Conservation (phyloP, 73 alveolate genomes). For the Tetrahymena thermophila region DNA sequence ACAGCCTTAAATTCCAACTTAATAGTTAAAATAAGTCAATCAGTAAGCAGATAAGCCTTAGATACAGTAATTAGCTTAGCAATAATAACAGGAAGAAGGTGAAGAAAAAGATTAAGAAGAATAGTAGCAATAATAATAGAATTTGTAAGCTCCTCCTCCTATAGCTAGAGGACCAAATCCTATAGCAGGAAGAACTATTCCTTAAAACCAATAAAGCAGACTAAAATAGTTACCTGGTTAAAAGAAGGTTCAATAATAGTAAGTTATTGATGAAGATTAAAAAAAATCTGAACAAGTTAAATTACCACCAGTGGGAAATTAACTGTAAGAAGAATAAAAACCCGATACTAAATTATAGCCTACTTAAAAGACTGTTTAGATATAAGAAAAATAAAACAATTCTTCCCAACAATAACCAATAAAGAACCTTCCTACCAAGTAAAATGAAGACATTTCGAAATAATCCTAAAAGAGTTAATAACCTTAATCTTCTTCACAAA, state of each 20-base stretch:
- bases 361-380: background rate
- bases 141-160: background rate
- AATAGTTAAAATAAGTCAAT: background rate
- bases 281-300: background rate
- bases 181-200: background rate
- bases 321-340: background rate
- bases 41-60: background rate
- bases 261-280: background rate
- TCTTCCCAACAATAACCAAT: background rate
- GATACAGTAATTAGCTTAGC: background rate
- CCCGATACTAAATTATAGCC: background rate
- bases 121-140: background rate
- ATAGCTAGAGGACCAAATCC: background rate
- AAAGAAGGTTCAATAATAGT: background rate
- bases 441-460: background rate
- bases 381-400: background rate
- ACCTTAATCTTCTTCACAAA: background rate
- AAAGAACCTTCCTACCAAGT: background rate
- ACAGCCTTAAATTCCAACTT: background rate
- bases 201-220: background rate
- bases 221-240: background rate
- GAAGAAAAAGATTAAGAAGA: background rate
- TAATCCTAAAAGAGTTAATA: background rate
- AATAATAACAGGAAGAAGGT: background rate
- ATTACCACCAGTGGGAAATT: background rate